Percentiles rank a stretch among this genome's conserved stretches.
These are phyloP conservation scores for Lasiosphaeriaceae sp. DNA, from an alignment of 495 filamentous ascomycete genomes.

Conservation along the genomic window DNA sequence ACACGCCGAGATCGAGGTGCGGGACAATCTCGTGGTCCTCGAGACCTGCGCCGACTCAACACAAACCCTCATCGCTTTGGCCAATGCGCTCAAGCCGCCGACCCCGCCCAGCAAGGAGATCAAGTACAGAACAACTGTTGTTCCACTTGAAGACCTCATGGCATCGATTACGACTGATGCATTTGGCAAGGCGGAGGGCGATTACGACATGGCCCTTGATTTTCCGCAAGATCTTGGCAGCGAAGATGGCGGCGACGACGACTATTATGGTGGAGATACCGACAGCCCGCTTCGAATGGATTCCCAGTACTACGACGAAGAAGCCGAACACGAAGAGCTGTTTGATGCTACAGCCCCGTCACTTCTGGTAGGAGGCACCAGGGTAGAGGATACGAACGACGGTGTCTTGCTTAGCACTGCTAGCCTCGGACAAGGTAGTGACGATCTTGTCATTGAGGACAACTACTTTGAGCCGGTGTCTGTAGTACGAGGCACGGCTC, in stretches of 20 bases:
- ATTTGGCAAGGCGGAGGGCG: constrained; percentile 56
- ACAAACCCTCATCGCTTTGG: constrained; percentile 77
- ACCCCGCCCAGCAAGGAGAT: constrained; percentile 70
- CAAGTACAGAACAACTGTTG: constrained; percentile 83
- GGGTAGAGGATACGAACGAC: constrained; percentile 49
- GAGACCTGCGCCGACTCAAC: constrained; percentile 98
- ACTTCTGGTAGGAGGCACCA: constrained; percentile 27
- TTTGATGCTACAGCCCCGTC: constrained; percentile 38
- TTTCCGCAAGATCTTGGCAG: constrained; percentile 42
- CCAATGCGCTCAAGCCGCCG: constrained; percentile 80
- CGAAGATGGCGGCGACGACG: constrained; percentile 29
- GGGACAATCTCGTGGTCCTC: constrained; percentile 80
- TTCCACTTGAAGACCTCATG: constrained; percentile 82
- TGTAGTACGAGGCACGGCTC: constrained; percentile 61
- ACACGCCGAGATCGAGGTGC: constrained; percentile 73
- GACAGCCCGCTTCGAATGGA: constrained; percentile 36
- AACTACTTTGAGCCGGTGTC: constrained; percentile 70
- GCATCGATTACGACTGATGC: constrained; percentile 85
- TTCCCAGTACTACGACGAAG: constrained; percentile 38
- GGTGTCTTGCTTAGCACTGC: constrained; percentile 55
- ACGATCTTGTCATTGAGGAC: constrained; percentile 65
- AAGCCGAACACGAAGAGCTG: constrained; percentile 31
- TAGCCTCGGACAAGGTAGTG: constrained; percentile 54
- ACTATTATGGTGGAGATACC: constrained; percentile 31
- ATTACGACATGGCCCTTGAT: constrained; percentile 55